These are phyloP conservation scores for Teratosphaeria pseudoeucalypti DNA, from an alignment of 2,329 filamentous ascomycete species.

Conservation along the genomic window DNA sequence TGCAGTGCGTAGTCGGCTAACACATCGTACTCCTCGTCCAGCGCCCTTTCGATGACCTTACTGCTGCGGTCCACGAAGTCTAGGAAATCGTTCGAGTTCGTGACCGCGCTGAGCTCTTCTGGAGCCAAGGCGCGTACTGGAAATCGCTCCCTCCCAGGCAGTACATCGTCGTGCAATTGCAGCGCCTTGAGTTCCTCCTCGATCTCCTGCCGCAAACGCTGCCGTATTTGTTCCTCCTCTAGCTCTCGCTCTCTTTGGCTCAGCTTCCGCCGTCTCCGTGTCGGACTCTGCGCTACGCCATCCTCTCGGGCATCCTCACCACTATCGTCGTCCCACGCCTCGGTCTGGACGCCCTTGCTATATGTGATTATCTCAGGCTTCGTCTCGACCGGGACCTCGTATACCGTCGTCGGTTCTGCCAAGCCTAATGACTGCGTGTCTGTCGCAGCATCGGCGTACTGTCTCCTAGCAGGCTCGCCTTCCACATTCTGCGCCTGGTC, in stretches of 20 bases:
- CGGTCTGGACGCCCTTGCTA: slow-evolving; percentile 87
- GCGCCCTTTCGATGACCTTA: slow-evolving; percentile 89
- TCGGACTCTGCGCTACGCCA: slow-evolving; percentile 38
- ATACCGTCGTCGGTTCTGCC: slow-evolving; percentile 62
- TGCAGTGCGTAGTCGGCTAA: slow-evolving; percentile 86
- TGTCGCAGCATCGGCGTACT: slow-evolving; percentile 28
- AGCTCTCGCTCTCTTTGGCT: slow-evolving; percentile 66
- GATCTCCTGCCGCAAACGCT: slow-evolving; percentile 76
- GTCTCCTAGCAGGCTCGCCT: slow-evolving; percentile 17
- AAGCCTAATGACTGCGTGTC: slow-evolving; percentile 64
- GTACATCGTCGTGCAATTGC: slow-evolving; percentile 39
- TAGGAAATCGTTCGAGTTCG: slow-evolving; percentile 82
- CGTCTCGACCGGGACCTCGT: slow-evolving; percentile 61
- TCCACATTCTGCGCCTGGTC: slow-evolving; percentile 11
- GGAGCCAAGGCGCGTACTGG: slow-evolving; percentile 68
- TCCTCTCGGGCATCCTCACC: slow-evolving; percentile 28
- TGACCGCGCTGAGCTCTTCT: slow-evolving; percentile 84
- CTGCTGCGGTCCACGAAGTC: slow-evolving; percentile 93
- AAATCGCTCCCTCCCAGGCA: slow-evolving; percentile 46
- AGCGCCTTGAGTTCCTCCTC: slow-evolving; percentile 80
- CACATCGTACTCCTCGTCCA: slow-evolving; percentile 94
- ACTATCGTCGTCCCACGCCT: slow-evolving; percentile 55
- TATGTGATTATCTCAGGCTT: slow-evolving; percentile 78
- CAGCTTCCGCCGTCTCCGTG: slow-evolving; percentile 56
- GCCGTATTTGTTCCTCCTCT: slow-evolving; percentile 77